Evolutionary conservation across 192 early-diverging fungal genomes (phyloP), one percentile per base, ranked within the genome.

Genomic region (Coemansia sp.): DNA sequence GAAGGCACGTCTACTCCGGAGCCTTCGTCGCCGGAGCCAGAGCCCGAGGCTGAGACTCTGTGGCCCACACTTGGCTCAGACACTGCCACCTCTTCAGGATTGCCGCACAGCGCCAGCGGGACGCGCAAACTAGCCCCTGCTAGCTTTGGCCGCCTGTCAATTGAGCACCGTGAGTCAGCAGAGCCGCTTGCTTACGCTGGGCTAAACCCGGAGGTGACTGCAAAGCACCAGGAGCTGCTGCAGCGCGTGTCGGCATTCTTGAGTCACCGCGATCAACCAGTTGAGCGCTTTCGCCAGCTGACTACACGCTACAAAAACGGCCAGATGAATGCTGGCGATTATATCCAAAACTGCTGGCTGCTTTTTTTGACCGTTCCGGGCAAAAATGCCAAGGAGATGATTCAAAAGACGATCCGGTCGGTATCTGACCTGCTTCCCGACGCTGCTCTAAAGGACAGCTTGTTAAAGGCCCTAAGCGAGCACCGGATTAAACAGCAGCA

Each of bases 401-500:
- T 75, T 47, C 59, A 68, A 40, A 75, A 63, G 23, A 68, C 65
- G n/a, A 53, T 75, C 17, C 57, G 53, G 26, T 26, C 64, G 1
- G 71, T 75, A 29, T 30, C 65, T 0, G 46, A 45, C 2, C 60
- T 67, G 11, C 60, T 75, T 29, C 64, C 64, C 6, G 65, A 67
- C 12, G 8, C 43, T 10, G 39, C 41, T 0, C 53, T 60, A 25
- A 57, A 51, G 31, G 44, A 58, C 6, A 26, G 19, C 8, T 58
- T 75, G 35, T 28, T 62, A 14, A 63, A 57, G 42, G 65, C 71
- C 5, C 26, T 63, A 28, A 46, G 31, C 29, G 43, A 52, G 9
- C 71, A 75, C 42, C 59, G 65, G n/a, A 49, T 68, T 29, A 55
- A 58, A 27, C 71, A 75, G 60, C 71, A 75, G 60, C 71, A 75